Conservation (phyloP, 257 asterid genomes). For the Solanum lycopersicoides region DNA sequence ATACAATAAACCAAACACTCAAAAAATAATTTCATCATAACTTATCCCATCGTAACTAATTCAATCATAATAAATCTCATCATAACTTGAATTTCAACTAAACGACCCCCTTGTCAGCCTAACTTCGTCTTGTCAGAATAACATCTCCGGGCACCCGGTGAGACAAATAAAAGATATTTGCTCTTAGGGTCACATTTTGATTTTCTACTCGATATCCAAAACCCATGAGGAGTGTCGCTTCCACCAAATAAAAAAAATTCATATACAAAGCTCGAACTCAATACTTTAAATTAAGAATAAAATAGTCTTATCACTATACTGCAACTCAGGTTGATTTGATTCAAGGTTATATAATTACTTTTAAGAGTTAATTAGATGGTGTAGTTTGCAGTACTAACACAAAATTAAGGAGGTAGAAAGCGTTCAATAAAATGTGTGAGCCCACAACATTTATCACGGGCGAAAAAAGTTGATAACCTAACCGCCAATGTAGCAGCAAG, state of each 20-base stretch:
- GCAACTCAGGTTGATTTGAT: neutral
- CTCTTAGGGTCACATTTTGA: no score
- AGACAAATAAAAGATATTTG: neutral
- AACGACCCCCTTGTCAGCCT: no score
- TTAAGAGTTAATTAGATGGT: no score
- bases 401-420: neutral
- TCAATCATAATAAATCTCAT: no score
- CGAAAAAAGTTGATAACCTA: neutral
- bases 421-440: neutral
- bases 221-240: accelerated
- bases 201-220: no score
- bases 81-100: no score
- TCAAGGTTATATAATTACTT: neutral
- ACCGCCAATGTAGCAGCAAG: neutral
- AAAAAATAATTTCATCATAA: no score
- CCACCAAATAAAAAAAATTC: accelerated
- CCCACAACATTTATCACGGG: neutral
- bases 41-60: no score
- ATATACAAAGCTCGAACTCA: accelerated
- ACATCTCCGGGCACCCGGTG: neutral
- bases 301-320: accelerated
- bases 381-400: neutral
- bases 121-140: no score
- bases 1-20: no score
- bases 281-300: accelerated